Conservation (phyloP, 495 filamentous ascomycete genomes). For the Stereocaulon alpinum region DNA sequence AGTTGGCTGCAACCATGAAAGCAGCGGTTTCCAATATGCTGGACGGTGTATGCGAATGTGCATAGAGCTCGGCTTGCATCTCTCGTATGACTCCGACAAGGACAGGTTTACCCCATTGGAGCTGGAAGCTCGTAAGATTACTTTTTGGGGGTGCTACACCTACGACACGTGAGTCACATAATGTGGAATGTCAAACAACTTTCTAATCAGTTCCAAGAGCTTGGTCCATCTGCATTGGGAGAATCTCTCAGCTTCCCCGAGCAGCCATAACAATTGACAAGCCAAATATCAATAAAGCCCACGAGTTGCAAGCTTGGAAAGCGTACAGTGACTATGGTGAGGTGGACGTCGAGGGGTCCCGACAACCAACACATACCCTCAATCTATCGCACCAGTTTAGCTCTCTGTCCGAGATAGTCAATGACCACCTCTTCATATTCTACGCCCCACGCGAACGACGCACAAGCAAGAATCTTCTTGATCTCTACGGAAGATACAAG, state of each 20-base stretch:
- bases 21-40: conserved; percentile 31
- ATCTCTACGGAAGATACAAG: conserved; percentile 30
- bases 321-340: conserved; percentile 21
- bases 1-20: conserved; percentile 23
- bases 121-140: conserved; percentile 34
- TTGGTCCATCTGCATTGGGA: conserved; percentile 34
- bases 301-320: conserved; percentile 27
- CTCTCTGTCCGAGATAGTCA: conserved; percentile 33
- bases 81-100: conserved; percentile 7
- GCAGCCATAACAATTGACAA: conserved; percentile 33
- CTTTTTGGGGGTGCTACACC: conserved; percentile 37
- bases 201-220: conserved; percentile 19
- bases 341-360: background rate
- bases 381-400: conserved; percentile 28
- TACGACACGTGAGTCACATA: conserved; percentile 29
- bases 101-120: conserved; percentile 27
- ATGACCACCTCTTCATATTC: conserved; percentile 36
- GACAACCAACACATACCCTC: conserved; percentile 17
- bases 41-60: conserved; percentile 30
- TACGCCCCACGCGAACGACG: conserved; percentile 36
- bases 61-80: conserved; percentile 24
- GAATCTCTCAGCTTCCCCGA: conserved; percentile 33
- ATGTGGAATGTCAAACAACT: background rate
- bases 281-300: conserved; percentile 20
- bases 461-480: conserved; percentile 31